Evolutionary conservation across 371 early-diverging fungal genomes (phyloP).

Genomic region (Actinomucor elegans): DNA sequence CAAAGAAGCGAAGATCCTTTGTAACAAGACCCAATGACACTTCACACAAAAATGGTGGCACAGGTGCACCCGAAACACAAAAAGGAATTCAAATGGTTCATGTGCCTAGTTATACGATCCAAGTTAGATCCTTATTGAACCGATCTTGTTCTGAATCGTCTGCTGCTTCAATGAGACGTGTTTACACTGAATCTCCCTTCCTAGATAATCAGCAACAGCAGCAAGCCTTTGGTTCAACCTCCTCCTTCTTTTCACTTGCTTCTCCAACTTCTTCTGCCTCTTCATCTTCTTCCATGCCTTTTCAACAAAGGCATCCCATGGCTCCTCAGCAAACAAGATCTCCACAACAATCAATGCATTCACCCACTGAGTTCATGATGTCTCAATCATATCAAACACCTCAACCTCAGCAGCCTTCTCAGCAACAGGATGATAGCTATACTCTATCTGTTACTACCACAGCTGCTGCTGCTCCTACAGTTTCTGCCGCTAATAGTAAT

Average conservation of each 20-base stretch:
- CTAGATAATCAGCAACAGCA: slow-evolving; percentile 7
- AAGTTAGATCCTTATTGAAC: slow-evolving; percentile 20
- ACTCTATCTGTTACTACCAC: not conserved
- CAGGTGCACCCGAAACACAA: slow-evolving; percentile 16
- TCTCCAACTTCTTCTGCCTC: slow-evolving; percentile 46
- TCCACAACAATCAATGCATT: slow-evolving; percentile 18
- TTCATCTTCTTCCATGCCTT: slow-evolving; percentile 35
- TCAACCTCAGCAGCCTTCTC: slow-evolving; percentile 12
- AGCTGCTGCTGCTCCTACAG: not conserved
- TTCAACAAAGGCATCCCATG: slow-evolving; percentile 9
- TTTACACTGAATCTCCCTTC: slow-evolving; percentile 4
- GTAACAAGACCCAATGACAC: slow-evolving; percentile 8
- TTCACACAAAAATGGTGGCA: not conserved
- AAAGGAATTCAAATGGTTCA: slow-evolving; percentile 42
- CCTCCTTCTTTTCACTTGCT: slow-evolving; percentile 27
- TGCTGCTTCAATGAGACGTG: not conserved
- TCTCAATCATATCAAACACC: slow-evolving; percentile 19
- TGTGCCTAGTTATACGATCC: slow-evolving; percentile 38
- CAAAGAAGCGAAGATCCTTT: slow-evolving; percentile 33
- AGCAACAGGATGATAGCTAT: slow-evolving; percentile 4
- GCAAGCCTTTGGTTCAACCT: slow-evolving; percentile 16
- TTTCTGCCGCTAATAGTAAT: not conserved
- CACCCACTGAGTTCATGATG: slow-evolving; percentile 21
- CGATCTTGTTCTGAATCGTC: slow-evolving; percentile 28
- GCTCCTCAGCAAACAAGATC: slow-evolving; percentile 4